Evolutionary conservation across 1,284 basidiomycete species (phyloP).

Genomic region (Tilletia caries): DNA sequence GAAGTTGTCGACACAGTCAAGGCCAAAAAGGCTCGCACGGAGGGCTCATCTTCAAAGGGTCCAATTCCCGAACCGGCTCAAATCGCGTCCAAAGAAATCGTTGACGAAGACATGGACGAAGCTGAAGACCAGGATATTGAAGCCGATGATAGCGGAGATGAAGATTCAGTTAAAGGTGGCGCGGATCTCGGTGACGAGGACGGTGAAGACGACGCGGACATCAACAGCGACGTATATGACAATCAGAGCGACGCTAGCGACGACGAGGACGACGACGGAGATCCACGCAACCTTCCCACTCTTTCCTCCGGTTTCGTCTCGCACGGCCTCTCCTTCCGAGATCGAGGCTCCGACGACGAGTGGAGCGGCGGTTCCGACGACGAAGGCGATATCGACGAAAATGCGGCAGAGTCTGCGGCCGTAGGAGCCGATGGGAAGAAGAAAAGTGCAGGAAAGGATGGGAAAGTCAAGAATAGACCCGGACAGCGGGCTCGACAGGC

Average conservation of each 20-base stretch:
- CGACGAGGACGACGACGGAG: constrained; percentile 28
- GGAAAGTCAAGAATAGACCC: constrained; percentile 74
- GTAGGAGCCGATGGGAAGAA: constrained; percentile 21
- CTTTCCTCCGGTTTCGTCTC: background rate
- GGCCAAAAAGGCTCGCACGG: background rate
- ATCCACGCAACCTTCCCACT: constrained; percentile 15
- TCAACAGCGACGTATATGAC: constrained; percentile 28
- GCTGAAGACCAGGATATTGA: background rate
- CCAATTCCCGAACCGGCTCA: background rate
- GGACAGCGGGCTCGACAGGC: constrained; percentile 86
- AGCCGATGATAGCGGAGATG: background rate
- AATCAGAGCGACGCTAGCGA: constrained; percentile 32
- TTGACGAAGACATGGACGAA: background rate
- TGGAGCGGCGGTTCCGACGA: constrained; percentile 22
- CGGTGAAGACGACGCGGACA: background rate
- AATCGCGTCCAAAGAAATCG: background rate
- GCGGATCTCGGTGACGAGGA: constrained; percentile 4
- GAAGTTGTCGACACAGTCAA: background rate
- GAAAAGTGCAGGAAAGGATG: constrained; percentile 17
- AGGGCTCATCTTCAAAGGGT: background rate
- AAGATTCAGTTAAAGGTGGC: constrained; percentile 8
- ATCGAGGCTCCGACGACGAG: constrained; percentile 14
- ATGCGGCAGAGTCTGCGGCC: constrained; percentile 27
- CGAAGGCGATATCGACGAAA: constrained; percentile 55
- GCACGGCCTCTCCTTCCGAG: constrained; percentile 3